A percentile compares a stretch with the other conserved stretches of the same genome.
These are phyloP conservation scores for Termitomyces sp. DNA, from an alignment of 768 basidiomycete genomes.

Conservation along the genomic window DNA sequence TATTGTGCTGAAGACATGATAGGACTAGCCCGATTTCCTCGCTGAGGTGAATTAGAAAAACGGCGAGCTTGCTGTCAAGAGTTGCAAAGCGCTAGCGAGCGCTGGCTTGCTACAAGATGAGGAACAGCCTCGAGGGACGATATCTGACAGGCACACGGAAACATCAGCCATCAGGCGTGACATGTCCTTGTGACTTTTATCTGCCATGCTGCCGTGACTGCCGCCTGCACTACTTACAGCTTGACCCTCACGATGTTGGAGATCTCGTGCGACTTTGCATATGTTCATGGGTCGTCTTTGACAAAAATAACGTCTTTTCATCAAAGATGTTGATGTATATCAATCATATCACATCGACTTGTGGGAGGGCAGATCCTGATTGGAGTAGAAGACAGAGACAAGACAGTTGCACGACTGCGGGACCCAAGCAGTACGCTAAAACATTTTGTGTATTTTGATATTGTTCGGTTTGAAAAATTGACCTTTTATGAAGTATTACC, in stretches of 20 bases:
- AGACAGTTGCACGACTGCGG: background rate
- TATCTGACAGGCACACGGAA: background rate
- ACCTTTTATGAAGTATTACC: background rate
- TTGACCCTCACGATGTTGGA: background rate
- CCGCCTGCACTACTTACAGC: background rate
- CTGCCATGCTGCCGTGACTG: background rate
- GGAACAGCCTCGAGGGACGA: slow-evolving; percentile 10
- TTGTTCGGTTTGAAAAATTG: background rate
- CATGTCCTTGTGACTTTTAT: slow-evolving; percentile 1
- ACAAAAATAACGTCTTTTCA: background rate
- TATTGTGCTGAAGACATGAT: slow-evolving; percentile 22
- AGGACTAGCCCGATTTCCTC: slow-evolving; percentile 12
- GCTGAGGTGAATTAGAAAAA: slow-evolving; percentile 9
- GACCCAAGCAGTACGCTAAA: background rate
- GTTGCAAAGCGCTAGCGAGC: slow-evolving; percentile 2
- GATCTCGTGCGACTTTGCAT: background rate
- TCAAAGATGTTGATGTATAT: background rate
- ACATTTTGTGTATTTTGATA: background rate
- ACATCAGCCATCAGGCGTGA: slow-evolving; percentile 2
- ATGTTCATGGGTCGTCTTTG: background rate
- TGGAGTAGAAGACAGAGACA: background rate
- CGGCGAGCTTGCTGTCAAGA: slow-evolving; percentile 1
- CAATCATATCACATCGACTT: background rate
- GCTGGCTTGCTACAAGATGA: slow-evolving; percentile 2
- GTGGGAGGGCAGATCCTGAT: background rate